Evolutionary conservation across 345 rosid species (phyloP), one percentile per base, ranked within the genome.

Genomic region (Cardamine occulta): DNA sequence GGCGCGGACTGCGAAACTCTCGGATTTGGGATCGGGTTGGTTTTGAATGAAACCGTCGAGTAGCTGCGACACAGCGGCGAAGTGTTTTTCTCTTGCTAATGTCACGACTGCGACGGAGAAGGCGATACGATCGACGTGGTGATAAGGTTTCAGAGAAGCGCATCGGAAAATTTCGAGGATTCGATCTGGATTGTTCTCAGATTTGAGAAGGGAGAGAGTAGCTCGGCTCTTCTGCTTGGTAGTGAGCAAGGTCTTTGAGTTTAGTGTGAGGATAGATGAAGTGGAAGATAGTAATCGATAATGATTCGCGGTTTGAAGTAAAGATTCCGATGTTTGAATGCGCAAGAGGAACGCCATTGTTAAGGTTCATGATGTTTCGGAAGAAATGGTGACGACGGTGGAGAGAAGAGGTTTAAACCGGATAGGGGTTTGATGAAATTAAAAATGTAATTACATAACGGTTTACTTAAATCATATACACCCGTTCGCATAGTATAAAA

Each of bases 131-230:
- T 89, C 93, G 60, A 90, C 71, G 76, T 81, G 87, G 68, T 55
- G 12, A 6, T 80, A 74, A 5, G 97, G 93, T 0, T 84, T 78
- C 17, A 95, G 90, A 13, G 85, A 72, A 72, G 96, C 93, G 45
- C 85, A 86, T 60, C 87, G 82, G 85, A 89, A 89, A 80, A 89
- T 90, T 59, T 92, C 87, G 63, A 95, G 73, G 84, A 95, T 86
- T 17, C 89, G 89, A 31, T 86, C 79, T 0, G 97, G 97, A 69
- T 89, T 77, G 23, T 73, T 59, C 81, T 92, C 97, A 69, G 90
- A 53, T 59, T 72, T 90, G 74, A 95, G 86, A 56, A 86, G 89
- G 63, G 96, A 75, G 75, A 95, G 83, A 3, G 88, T 84, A 54
- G 84, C 86, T n/a, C 97, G 84, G 26, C 89, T 72, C 75, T 87